Percentiles rank a stretch among this genome's conserved stretches.
Conservation (phyloP, 2,329 filamentous ascomycete species). For the Cladosporium cucumerinum region DNA sequence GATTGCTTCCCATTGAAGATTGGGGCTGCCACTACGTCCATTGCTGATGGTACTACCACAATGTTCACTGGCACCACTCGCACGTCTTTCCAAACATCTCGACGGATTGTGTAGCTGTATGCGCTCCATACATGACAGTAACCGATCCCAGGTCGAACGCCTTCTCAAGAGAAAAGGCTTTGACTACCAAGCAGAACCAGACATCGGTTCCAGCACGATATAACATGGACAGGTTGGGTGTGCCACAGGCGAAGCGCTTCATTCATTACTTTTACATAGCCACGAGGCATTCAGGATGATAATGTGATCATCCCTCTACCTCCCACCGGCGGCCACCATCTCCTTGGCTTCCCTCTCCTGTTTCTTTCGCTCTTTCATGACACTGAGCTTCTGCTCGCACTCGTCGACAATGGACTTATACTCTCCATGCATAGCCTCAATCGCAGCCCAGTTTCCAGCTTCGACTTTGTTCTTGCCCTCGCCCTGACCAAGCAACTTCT, state of each 20-base stretch:
- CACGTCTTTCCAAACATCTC: no score
- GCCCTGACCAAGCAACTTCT: slow-evolving; percentile 61
- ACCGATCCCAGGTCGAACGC: no score
- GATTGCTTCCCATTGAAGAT: no score
- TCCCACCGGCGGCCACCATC: slow-evolving; percentile 5
- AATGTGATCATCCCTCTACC: not conserved
- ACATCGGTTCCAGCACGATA: not conserved
- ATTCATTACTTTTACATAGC: not conserved
- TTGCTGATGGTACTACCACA: no score
- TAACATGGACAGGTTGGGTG: not conserved
- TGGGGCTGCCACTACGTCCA: no score
- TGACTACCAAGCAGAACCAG: not conserved
- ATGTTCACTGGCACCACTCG: no score
- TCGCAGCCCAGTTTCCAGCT: slow-evolving; percentile 65
- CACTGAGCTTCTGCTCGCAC: slow-evolving; percentile 23
- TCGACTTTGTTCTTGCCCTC: slow-evolving; percentile 65
- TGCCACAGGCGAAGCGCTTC: not conserved
- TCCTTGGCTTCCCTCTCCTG: slow-evolving; percentile 21
- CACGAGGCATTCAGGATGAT: not conserved
- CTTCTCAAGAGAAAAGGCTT: no score
- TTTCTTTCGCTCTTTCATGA: slow-evolving; percentile 16
- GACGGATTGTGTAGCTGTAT: no score
- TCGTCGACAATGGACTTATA: slow-evolving; percentile 30
- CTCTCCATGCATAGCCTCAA: slow-evolving; percentile 54
- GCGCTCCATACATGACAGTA: no score